Evolutionary conservation across 31 red algal species (phyloP).

Genomic region (Endocladia muricata): DNA sequence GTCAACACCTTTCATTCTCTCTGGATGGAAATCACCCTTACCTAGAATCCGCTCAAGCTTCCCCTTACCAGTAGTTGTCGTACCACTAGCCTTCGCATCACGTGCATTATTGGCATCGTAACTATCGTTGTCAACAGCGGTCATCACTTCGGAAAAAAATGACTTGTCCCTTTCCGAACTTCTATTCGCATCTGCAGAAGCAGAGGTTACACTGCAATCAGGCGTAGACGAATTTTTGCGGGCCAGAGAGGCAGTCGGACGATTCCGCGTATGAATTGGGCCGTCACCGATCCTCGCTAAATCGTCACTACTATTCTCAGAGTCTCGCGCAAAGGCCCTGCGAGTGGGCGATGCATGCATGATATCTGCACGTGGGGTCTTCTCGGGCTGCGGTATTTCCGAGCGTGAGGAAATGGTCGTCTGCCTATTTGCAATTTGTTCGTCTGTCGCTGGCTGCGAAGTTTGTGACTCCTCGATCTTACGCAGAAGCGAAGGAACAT

Average conservation of each 20-base stretch:
- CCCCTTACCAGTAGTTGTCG: constrained; percentile 13
- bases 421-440: neutral
- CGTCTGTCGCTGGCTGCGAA: neutral
- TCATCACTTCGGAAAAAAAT: neutral
- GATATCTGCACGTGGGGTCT: neutral
- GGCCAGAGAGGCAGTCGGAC: neutral
- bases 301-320: neutral
- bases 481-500: neutral
- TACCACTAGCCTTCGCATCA: neutral
- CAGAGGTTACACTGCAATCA: neutral
- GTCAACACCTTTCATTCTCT: constrained; percentile 32
- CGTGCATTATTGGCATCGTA: neutral
- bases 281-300: neutral
- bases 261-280: neutral
- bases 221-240: neutral
- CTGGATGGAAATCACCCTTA: constrained; percentile 43
- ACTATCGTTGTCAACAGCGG: neutral
- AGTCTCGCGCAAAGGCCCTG: neutral
- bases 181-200: neutral
- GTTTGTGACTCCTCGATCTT: constrained; percentile 16
- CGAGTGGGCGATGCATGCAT: neutral
- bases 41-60: constrained; percentile 58
- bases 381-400: neutral
- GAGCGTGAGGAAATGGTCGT: neutral
- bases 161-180: neutral